A percentile compares a stretch with the other conserved stretches of the same genome.
These are phyloP conservation scores for Aristolochia fimbriata DNA, from an alignment of 164 flowering plant genomes.

Conservation along the genomic window DNA sequence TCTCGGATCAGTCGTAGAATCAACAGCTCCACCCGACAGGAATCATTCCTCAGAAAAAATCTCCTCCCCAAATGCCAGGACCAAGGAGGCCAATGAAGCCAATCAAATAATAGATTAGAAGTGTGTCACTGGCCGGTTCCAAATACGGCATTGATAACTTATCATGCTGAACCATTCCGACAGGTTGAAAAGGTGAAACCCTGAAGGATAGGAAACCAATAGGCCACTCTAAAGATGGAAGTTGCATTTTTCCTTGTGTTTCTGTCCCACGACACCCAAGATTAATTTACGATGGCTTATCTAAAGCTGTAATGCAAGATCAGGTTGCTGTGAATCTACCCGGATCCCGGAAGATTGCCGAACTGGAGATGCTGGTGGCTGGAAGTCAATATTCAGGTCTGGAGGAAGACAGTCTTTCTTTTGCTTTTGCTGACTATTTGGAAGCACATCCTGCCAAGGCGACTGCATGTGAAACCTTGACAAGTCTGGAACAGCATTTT, in stretches of 20 bases:
- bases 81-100: too few species aligned
- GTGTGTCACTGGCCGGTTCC: too few species aligned
- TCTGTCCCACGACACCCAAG: not conserved
- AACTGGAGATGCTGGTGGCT: constrained; percentile 66
- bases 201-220: too few species aligned
- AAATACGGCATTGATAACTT: too few species aligned
- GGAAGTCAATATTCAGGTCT: constrained; percentile 80
- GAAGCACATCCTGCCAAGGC: constrained; percentile 44
- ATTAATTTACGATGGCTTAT: not conserved
- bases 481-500: constrained; percentile 34
- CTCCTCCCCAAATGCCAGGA: too few species aligned
- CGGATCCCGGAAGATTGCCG: constrained; percentile 44
- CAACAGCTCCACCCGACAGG: too few species aligned
- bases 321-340: constrained; percentile 88
- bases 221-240: too few species aligned
- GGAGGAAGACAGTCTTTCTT: constrained; percentile 71
- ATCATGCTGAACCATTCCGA: too few species aligned
- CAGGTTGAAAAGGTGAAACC: too few species aligned
- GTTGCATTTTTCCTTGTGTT: not conserved
- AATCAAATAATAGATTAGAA: too few species aligned
- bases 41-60: too few species aligned
- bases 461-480: constrained; percentile 51
- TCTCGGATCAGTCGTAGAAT: too few species aligned
- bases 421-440: constrained; percentile 41
- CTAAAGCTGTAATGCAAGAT: constrained; percentile 89